Evolutionary conservation across 768 basidiomycete species (phyloP).

Genomic region (Hygrocybe coccinea): DNA sequence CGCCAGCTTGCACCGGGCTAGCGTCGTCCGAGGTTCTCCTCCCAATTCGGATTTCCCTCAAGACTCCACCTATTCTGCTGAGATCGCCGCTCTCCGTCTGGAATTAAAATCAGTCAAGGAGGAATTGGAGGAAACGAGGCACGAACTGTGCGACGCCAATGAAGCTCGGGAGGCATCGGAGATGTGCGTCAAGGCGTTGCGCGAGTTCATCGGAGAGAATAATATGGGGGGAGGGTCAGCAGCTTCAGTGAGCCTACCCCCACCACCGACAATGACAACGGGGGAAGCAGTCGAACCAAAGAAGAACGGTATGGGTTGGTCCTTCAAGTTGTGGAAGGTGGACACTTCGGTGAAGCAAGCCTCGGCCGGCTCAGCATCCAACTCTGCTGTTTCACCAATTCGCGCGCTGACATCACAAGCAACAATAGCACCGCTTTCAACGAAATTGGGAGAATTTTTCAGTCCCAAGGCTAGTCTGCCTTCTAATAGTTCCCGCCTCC

Average conservation of each 20-base stretch:
- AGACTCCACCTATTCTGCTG: slow-evolving; percentile 28
- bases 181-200: slow-evolving; percentile 72
- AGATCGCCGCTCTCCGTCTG: slow-evolving; percentile 54
- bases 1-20: slow-evolving; percentile 34
- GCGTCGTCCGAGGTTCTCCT: slow-evolving; percentile 48
- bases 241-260: slow-evolving; percentile 35
- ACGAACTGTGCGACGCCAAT: slow-evolving; percentile 68
- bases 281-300: slow-evolving; percentile 36
- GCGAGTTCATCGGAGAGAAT: slow-evolving; percentile 77
- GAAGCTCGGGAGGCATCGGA: slow-evolving; percentile 89
- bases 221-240: slow-evolving; percentile 45
- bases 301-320: slow-evolving; percentile 46
- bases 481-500: slow-evolving; percentile 30
- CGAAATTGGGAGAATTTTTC: slow-evolving; percentile 71
- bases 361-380: slow-evolving; percentile 18
- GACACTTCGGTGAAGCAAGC: slow-evolving; percentile 30
- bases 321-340: slow-evolving; percentile 66
- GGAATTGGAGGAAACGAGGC: slow-evolving; percentile 58
- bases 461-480: slow-evolving; percentile 51
- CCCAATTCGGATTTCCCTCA: slow-evolving; percentile 35
- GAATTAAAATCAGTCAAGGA: slow-evolving; percentile 54
- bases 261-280: slow-evolving; percentile 37
- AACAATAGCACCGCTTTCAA: slow-evolving; percentile 46
- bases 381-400: not conserved
- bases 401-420: slow-evolving; percentile 17